Evolutionary conservation across 345 rosid genomes (phyloP), one percentile per base, ranked within the genome.

Genomic region (Salix dunnii): DNA sequence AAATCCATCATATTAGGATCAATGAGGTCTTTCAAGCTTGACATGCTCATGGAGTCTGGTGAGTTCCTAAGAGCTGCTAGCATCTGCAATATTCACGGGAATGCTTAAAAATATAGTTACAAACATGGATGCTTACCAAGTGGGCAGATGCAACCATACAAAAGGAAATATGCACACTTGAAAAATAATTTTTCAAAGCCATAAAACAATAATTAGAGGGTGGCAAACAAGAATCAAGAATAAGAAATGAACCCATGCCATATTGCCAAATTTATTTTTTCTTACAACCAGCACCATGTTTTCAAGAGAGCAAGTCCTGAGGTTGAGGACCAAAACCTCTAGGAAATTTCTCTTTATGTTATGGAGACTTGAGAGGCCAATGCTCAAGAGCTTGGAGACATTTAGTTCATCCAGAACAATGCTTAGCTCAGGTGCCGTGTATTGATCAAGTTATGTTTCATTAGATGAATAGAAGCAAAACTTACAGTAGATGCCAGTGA

Each of bases 1-100:
- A 95, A 79, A 82, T 90, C 91, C 94, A 90, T 88, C 92, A 95
- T 80, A 77, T 83, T 95, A 48, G 90, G 87, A 79, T 95, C 98
- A 1, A 91, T 74, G 79, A 87, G 85, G 61, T 90, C 93, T 70
- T 90, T 90, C 89, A 95, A 75, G 84, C 89, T 87, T 30, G 90
- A 82, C 90, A 90, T 88, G 86, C 88, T 88, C 84, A 78, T 70
- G 14, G 96, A 90, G 81, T 95, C 94, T 0, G 93, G 93, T 28
- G 91, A 81, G 78, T 83, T 89, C 83, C 83, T 85, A 38, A 95
- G 93, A 31, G 86, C 96, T 68, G 89, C 80, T 83, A 95, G 79
- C 91, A 95, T 91, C 97, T 95, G 85, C 83, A 91, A 75, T 46
- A 43, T 13, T 43, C 5, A 43, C 48, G 17, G 55, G 63, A 76